phyloP scores from a whole-genome alignment of 1,139 yeast species.

The Protomyces macrosporus region DNA sequence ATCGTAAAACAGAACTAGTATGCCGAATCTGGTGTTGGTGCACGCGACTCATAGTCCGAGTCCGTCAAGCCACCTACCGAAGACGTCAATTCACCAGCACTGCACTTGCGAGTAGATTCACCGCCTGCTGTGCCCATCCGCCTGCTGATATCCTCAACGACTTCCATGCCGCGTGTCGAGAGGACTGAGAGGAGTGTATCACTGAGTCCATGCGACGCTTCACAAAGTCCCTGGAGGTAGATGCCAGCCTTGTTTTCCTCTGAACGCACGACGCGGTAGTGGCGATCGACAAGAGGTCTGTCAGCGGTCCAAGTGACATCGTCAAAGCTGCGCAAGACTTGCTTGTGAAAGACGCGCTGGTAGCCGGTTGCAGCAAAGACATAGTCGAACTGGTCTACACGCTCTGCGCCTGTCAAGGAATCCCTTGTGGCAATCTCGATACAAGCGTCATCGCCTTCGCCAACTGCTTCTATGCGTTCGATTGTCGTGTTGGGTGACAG shows the following conservation, averaged over 20 bases:
- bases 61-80: neutral
- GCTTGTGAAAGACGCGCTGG: slow-evolving; percentile 16
- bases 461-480: neutral
- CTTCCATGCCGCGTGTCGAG: slow-evolving; percentile 32
- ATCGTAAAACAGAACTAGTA: neutral
- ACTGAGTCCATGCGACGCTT: slow-evolving; percentile 33
- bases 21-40: neutral
- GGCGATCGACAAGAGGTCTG: slow-evolving; percentile 26
- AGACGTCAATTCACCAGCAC: neutral
- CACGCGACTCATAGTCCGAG: neutral
- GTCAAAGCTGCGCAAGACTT: slow-evolving; percentile 23
- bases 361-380: slow-evolving; percentile 34
- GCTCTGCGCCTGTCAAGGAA: neutral
- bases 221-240: slow-evolving; percentile 33
- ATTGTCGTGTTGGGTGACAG: slow-evolving; percentile 9
- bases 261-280: slow-evolving; percentile 29
- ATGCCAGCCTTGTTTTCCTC: slow-evolving; percentile 28
- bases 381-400: slow-evolving; percentile 27
- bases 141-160: slow-evolving; percentile 29
- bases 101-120: neutral
- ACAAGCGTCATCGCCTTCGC: neutral
- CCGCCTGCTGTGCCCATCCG: neutral
- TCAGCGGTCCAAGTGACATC: slow-evolving; percentile 15
- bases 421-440: slow-evolving; percentile 6
- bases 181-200: slow-evolving; percentile 33